These are phyloP conservation scores for Taxillus chinensis DNA, from an alignment of 164 flowering plant genomes.

Conservation along the genomic window DNA sequence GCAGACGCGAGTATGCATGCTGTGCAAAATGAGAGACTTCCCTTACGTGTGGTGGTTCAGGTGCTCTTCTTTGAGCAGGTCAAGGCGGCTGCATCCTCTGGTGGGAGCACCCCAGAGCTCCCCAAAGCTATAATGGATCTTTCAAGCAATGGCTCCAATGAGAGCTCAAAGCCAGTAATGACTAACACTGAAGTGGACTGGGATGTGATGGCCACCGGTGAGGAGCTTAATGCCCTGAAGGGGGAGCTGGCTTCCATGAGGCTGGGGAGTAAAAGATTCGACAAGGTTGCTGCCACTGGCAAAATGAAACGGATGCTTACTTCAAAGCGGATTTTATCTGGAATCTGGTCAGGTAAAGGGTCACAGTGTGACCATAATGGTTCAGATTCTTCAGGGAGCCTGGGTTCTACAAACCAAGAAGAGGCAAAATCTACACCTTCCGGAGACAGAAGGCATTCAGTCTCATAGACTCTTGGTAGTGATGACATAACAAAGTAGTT, in stretches of 20 bases:
- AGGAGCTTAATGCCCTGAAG: slow-evolving; percentile 52
- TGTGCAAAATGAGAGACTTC: slow-evolving; percentile 90
- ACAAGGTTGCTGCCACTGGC: slow-evolving; percentile 28
- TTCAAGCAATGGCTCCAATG: slow-evolving; percentile 26
- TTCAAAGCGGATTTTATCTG: slow-evolving; percentile 48
- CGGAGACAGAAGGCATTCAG: slow-evolving; percentile 43
- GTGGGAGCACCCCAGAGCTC: slow-evolving; percentile 48
- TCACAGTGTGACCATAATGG: slow-evolving; percentile 43
- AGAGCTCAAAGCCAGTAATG: slow-evolving; percentile 52
- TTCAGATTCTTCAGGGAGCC: slow-evolving; percentile 61
- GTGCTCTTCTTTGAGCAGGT: slow-evolving; percentile 95
- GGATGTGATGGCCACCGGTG: slow-evolving; percentile 49
- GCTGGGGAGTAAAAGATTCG: slow-evolving; percentile 24
- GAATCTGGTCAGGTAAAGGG: slow-evolving; percentile 47
- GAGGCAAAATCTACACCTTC: slow-evolving; percentile 47
- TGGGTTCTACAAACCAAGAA: slow-evolving; percentile 39
- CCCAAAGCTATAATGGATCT: slow-evolving; percentile 38
- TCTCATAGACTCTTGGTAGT: slow-evolving; percentile 50
- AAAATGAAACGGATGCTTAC: slow-evolving; percentile 42
- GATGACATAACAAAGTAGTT: neutral
- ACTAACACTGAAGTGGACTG: slow-evolving; percentile 63
- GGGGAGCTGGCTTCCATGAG: slow-evolving; percentile 48
- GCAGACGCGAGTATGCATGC: slow-evolving; percentile 92
- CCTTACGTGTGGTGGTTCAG: slow-evolving; percentile 78
- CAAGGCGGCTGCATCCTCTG: slow-evolving; percentile 45